Evolutionary conservation across 768 basidiomycete species (phyloP).

Genomic region (Lentinula sp.): DNA sequence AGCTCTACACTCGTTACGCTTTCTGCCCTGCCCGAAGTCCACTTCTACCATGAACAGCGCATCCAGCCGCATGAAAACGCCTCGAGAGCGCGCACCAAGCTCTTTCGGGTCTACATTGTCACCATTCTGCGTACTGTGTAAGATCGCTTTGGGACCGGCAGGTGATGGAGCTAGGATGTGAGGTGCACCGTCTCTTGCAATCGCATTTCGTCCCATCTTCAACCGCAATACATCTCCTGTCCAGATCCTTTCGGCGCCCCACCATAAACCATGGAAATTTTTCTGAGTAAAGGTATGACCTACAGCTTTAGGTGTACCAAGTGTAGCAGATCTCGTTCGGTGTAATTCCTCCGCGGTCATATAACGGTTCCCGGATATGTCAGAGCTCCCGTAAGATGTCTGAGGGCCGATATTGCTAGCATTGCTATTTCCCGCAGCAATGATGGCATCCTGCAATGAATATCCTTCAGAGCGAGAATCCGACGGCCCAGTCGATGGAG

Average conservation of each 20-base stretch:
- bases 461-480: not conserved
- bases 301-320: conserved; percentile 9
- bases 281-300: conserved; percentile 37
- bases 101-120: conserved; percentile 17
- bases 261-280: conserved; percentile 80
- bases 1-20: conserved; percentile 51
- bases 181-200: conserved; percentile 61
- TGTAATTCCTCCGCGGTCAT: conserved; percentile 10
- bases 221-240: conserved; percentile 77
- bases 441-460: not conserved
- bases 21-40: conserved; percentile 30
- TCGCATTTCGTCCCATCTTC: conserved; percentile 57
- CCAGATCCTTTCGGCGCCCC: conserved; percentile 89
- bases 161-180: conserved; percentile 59
- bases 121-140: conserved; percentile 16
- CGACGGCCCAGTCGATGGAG: conserved; percentile 12
- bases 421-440: conserved; percentile 5
- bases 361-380: conserved; percentile 10
- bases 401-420: not conserved
- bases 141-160: conserved; percentile 32
- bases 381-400: not conserved
- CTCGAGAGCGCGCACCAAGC: conserved; percentile 52
- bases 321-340: conserved; percentile 15
- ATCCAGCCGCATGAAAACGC: conserved; percentile 68
- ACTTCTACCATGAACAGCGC: conserved; percentile 60